Evolutionary conservation across 345 rosid species (phyloP), one percentile per base, ranked within the genome.

Genomic region (Pistacia integerrima): DNA sequence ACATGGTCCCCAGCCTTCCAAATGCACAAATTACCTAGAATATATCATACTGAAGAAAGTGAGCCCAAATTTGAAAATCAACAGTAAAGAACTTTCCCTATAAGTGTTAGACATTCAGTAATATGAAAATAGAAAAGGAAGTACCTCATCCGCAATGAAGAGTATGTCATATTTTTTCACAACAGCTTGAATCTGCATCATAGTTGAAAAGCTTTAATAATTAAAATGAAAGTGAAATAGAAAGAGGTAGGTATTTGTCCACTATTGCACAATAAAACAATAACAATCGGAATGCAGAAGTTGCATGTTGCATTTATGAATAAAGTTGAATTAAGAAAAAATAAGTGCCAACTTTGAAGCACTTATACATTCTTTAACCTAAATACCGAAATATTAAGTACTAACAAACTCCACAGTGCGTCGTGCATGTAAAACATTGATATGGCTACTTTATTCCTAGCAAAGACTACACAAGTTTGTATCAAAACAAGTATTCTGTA

Each of bases 1-100:
- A 94, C 98, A 92, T 92, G 12, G 95, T 88, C 22, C 99, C 99
- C 38, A 97, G 94, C 82, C 99, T 88, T 82, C 99, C 99, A 87
- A 94, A 97, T 69, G 97, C 99, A 85, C 98, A 92, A 28, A 97
- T 91, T 35, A 94, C 99, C 99, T 96, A 78, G 56, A 73, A 55
- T 54, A 72, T 54, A 72, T 51, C 70, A 55, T 69, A 79, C 73
- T 11, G 51, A 70, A 77, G 67, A 58, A 58, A 72, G 17, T 77
- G 61, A 46, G 30, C 66, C 54, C 12, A 30, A 20, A 57, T 22
- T 28, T 58, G 22, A 64, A 56, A 67, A 63, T 68, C 18, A 61
- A 66, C 22, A 18, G 20, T 28, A 12, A 61, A 54, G 54, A 78
- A 30, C 56, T 59, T 74, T 46, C 58, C 48, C 18, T 22, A 6